Percentiles rank a stretch among this genome's conserved stretches.
Conservation (phyloP, 495 filamentous ascomycete species). For the Penicillium goetzii region DNA sequence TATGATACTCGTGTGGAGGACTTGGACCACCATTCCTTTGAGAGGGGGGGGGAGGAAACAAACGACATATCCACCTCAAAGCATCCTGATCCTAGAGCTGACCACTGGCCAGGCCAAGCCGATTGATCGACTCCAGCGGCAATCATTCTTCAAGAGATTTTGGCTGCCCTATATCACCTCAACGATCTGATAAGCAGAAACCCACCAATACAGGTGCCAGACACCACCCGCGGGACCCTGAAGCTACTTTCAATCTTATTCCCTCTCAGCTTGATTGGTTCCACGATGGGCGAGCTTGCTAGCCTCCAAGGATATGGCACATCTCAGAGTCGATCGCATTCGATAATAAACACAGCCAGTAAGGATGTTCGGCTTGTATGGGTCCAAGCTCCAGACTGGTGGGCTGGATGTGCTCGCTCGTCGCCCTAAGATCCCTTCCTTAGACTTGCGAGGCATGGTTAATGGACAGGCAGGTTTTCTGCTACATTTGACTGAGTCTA, state of each 20-base stretch:
- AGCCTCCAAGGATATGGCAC: too few species aligned
- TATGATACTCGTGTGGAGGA: too few species aligned
- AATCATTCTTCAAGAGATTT: background rate
- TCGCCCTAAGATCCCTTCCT: slow-evolving; percentile 27
- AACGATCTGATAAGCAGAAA: slow-evolving; percentile 35
- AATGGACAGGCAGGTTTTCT: too few species aligned
- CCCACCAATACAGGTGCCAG: slow-evolving; percentile 40
- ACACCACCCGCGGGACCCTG: too few species aligned
- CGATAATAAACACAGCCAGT: slow-evolving; percentile 22
- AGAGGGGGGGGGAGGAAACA: too few species aligned
- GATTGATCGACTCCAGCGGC: slow-evolving; percentile 12
- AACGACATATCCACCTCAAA: background rate
- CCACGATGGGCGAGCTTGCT: too few species aligned
- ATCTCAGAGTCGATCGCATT: too few species aligned
- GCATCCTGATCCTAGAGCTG: background rate
- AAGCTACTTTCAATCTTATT: too few species aligned
- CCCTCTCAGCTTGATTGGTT: too few species aligned
- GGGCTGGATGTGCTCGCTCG: slow-evolving; percentile 34
- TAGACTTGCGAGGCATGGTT: too few species aligned
- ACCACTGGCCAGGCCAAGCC: background rate
- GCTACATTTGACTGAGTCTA: too few species aligned
- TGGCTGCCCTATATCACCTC: slow-evolving; percentile 35
- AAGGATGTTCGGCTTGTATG: slow-evolving; percentile 32
- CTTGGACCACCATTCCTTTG: background rate
- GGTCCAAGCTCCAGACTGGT: slow-evolving; percentile 32